Evolutionary conservation across 352 stramenopile species (phyloP).

Genomic region (Thalassiosira livingstoniorum): DNA sequence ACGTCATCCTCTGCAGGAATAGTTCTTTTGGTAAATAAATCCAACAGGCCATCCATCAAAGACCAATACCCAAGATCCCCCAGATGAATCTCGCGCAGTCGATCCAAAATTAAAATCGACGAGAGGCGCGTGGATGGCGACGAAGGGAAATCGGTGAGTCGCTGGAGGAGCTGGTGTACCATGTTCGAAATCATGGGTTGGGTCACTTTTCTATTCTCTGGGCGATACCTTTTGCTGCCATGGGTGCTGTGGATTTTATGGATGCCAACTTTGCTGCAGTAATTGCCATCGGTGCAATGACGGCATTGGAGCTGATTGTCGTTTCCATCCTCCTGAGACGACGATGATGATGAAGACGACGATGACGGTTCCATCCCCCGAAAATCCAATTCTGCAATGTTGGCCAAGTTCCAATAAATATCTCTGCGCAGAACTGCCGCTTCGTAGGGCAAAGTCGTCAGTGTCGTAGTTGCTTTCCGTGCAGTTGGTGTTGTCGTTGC

Average conservation of each 20-base stretch:
- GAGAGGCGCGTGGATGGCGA: conserved; percentile 55
- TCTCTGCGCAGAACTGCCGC: conserved; percentile 48
- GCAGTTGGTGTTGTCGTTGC: background rate
- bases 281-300: too few species aligned
- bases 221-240: background rate
- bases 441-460: conserved; percentile 23
- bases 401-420: conserved; percentile 46
- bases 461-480: background rate
- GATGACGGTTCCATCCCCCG: background rate
- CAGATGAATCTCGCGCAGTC: conserved; percentile 36
- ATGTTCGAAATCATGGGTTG: conserved; percentile 13
- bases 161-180: conserved; percentile 22
- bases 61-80: conserved; percentile 39
- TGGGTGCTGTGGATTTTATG: background rate
- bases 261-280: background rate
- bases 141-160: conserved; percentile 6
- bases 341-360: background rate
- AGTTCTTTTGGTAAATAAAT: background rate
- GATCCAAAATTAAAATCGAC: conserved; percentile 38
- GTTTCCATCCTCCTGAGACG: background rate
- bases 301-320: background rate
- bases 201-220: background rate
- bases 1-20: background rate
- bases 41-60: conserved; percentile 47
- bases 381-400: conserved; percentile 21